These are phyloP conservation scores for Yarrowia keelungensis DNA, from an alignment of 805 yeast species.

Conservation along the genomic window DNA sequence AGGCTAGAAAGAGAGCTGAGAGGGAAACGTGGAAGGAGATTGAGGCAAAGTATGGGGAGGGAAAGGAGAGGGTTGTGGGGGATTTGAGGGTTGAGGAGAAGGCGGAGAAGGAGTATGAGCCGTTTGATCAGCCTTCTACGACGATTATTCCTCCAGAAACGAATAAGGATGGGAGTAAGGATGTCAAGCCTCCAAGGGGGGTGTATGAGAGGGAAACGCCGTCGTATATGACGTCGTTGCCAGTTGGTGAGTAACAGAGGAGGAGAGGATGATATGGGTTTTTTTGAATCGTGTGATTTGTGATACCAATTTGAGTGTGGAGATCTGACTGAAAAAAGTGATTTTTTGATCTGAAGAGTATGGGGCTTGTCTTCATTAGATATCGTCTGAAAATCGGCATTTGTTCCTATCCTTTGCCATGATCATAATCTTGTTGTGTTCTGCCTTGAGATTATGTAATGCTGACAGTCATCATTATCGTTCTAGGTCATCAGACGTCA, in stretches of 20 bases:
- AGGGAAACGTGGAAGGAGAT: conserved; percentile 8
- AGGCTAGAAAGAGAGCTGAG: neutral
- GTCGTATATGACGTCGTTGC: neutral
- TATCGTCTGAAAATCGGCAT: too few species aligned
- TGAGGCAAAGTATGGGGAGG: neutral
- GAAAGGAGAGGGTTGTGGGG: neutral
- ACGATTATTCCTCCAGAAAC: neutral
- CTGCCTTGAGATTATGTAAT: too few species aligned
- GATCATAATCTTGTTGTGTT: too few species aligned
- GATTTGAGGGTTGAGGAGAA: neutral
- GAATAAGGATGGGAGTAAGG: neutral
- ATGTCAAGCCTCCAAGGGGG: neutral
- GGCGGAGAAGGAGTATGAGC: neutral
- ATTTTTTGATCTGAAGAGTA: too few species aligned
- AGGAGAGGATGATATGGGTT: too few species aligned
- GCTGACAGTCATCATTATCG: too few species aligned
- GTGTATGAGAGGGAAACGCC: conserved; percentile 13
- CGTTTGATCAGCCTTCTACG: neutral
- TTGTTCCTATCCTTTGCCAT: too few species aligned
- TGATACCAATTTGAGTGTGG: too few species aligned
- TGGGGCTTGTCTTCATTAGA: too few species aligned
- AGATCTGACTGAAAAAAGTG: too few species aligned
- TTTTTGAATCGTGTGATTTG: too few species aligned
- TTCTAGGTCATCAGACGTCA: too few species aligned
- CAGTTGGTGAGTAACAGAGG: conserved; percentile 10